Conservation (phyloP, 306 rosid genomes). For the Lablab purpureus region DNA sequence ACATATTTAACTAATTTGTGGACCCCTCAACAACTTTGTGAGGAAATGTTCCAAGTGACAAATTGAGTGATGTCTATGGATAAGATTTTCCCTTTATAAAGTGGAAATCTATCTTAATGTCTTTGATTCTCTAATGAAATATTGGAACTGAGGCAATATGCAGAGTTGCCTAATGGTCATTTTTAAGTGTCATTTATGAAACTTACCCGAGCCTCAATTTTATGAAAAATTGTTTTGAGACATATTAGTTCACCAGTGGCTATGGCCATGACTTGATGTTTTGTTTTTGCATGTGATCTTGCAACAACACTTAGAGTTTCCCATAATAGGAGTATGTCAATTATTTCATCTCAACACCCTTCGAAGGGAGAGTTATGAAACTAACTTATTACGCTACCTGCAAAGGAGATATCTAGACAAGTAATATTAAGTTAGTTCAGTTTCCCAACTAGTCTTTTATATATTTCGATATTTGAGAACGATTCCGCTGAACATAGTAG, state of each 20-base stretch:
- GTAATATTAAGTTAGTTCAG: background rate
- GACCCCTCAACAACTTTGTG: no score
- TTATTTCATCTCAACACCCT: background rate
- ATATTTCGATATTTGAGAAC: background rate
- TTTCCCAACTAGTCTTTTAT: background rate
- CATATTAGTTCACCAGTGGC: background rate
- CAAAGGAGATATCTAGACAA: background rate
- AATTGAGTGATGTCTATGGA: no score
- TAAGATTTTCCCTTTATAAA: no score
- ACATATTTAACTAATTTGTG: no score
- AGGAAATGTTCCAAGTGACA: no score
- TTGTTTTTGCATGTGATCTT: background rate
- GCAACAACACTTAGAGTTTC: background rate
- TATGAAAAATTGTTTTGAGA: background rate
- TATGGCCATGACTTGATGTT: background rate
- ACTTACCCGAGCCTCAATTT: background rate
- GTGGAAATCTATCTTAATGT: no score
- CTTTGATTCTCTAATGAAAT: background rate
- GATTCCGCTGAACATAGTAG: background rate
- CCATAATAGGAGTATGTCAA: background rate
- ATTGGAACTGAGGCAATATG: background rate
- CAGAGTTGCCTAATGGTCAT: background rate
- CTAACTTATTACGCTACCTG: background rate
- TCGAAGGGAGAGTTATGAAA: background rate
- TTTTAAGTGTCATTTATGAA: background rate